A percentile compares a stretch with the other conserved stretches of the same genome.
Evolutionary conservation across 768 basidiomycete genomes (phyloP).

Genomic region (Mycena epipterygia): DNA sequence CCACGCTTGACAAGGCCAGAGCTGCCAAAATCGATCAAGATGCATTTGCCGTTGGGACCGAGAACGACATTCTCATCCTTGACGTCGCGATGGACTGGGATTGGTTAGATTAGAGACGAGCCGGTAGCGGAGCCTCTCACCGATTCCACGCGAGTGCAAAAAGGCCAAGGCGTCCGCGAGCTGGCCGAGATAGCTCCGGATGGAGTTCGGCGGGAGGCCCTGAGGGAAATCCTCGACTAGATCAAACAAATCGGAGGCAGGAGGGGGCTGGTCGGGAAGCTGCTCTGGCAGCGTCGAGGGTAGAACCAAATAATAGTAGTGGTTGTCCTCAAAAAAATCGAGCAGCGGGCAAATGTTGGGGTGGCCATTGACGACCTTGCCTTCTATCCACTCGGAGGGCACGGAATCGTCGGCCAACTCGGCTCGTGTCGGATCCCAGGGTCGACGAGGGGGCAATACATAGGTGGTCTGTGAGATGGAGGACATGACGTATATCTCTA

Average conservation of each 20-base stretch:
- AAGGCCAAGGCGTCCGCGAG: constrained; percentile 93
- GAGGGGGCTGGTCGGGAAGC: constrained; percentile 62
- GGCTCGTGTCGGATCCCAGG: constrained; percentile 79
- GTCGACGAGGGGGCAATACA: constrained; percentile 80
- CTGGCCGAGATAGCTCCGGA: constrained; percentile 92
- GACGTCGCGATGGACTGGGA: constrained; percentile 92
- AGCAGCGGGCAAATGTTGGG: constrained; percentile 95
- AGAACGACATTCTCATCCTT: constrained; percentile 98
- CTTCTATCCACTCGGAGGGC: constrained; percentile 70
- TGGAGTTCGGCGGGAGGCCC: constrained; percentile 80
- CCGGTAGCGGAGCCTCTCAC: constrained; percentile 53
- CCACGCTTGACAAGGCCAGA: constrained; percentile 86
- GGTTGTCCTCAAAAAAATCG: constrained; percentile 97
- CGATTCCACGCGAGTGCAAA: constrained; percentile 92
- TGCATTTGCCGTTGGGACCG: constrained; percentile 83
- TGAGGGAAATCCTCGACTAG: constrained; percentile 91
- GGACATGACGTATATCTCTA: constrained; percentile 97
- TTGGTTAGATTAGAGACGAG: constrained; percentile 16
- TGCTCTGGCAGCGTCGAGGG: constrained; percentile 80
- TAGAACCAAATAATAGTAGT: constrained; percentile 96
- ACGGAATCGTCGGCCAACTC: constrained; percentile 16
- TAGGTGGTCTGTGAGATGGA: constrained; percentile 87
- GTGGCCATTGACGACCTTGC: constrained; percentile 85
- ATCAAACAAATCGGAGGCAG: constrained; percentile 92
- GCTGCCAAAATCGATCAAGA: constrained; percentile 98